Base-by-base conservation (phyloP, 805 yeast genomes). In the Dipodascopsis tothii region DNA sequence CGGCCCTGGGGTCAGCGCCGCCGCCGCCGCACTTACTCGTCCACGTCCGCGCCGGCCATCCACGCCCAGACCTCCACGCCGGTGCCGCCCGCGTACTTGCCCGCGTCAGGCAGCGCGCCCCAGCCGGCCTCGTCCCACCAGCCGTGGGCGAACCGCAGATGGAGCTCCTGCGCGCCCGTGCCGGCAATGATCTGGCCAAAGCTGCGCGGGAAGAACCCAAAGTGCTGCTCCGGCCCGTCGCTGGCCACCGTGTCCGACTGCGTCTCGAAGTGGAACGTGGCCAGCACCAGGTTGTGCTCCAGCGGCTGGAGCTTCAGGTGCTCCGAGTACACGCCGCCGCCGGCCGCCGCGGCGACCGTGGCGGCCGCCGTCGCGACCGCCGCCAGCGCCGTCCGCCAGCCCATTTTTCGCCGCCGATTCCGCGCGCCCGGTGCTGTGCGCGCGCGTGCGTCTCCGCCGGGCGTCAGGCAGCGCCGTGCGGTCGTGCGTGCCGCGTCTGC, bases 31-130 rank as follows among this genome's bases (percentile, higher is more conserved):
- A 40, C 4, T 6, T 40, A 49, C 53, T 40, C 92, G 3, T 67
- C 74, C 1, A 66, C 65, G 20, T 68, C 55, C 1, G 60, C 64
- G 0, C 90, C 88, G 56, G 81, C 90, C 21, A 92, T 73, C 33
- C 78, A 70, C 0, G 96, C 88, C 87, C 94, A 87, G 6, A 92
- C 57, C 62, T 92, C 98, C 14, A 90, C 95, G 37, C 98, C 98
- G 2, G 90, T 82, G 2, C 97, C 97, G 23, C 98, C 98, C 41
- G 87, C 72, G 44, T 65, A 66, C 9, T 62, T 58, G 1, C 98
- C 98, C 51, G 77, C 66, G 37, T 67, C 64, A 0, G 96, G 96
- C 33, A 85, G 69, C 37, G 70, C 66, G 0, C 97, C 97, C 94
- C 95, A 92, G 5, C 72, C 67, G 46, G 81, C 84, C 1, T 88